Base-by-base conservation (phyloP, 305 asterid species). In the Solanum hybrid region DNA sequence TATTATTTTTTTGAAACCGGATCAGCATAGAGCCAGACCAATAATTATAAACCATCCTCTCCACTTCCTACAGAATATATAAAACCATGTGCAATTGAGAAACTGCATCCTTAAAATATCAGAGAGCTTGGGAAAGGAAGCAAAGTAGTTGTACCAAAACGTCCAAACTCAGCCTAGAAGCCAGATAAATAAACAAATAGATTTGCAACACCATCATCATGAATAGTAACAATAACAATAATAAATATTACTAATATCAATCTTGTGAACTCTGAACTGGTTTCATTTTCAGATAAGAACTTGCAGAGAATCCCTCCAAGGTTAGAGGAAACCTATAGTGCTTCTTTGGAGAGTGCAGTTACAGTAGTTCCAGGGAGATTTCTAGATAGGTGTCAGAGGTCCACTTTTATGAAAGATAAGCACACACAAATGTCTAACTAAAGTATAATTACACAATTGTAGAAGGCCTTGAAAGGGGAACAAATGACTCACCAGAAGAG, bases 401-500 rank as follows among this genome's bases (percentile, higher is more conserved):
- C 38, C 29, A 36, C 69, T 71, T 69, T 69, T 71, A 77, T 37
- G n/a, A 69, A 60, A 71, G 79, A 87, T 24, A 72, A 22, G 76
- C 56, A 72, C 26, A 42, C 16, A 11, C 46, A 64, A 35, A 37
- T 24, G 14, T 37, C 76, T 69, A 56, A 42, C 51, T 42, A 76
- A 76, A 46, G 56, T 88, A 75, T 75, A 76, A 36, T 82, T 46
- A 46, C 87, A 40, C 82, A 76, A 73, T 27, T 13, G 56, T 79
- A 88, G 26, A 88, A 29, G 71, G 80, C 66, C 34, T 10, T 14
- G 64, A 80, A 36, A 87, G 66, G 82, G 82, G 72, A n/a, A 90
- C 40, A 87, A 73, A 37, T 90, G 66, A 88, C 95, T 88, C 87
- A 93, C 95, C 95, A 12, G 93, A 89, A 88, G 92, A 90, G 86